Evolutionary conservation across 192 early-diverging fungal species (phyloP), one percentile per base, ranked within the genome.

Genomic region (Geranomyces variabilis): DNA sequence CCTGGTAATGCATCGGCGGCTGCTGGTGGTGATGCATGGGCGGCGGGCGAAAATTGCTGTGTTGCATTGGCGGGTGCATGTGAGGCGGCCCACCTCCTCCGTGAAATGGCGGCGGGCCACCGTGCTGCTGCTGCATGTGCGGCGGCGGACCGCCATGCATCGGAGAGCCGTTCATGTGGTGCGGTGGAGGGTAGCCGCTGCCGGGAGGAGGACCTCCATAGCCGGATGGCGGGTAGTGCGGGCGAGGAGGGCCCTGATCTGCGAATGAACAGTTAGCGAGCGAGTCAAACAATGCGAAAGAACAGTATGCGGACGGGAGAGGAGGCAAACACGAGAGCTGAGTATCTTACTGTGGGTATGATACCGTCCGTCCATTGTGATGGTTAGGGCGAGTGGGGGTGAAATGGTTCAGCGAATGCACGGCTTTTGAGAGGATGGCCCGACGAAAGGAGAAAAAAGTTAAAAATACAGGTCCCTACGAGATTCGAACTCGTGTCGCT

Each of bases 181-280:
- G 51, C 51, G 19, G 51, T 53, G 51, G 51, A 53, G 51, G 51
- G 7, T 26, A n/a, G 24, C 51, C 51, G 17, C 33, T 9, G 0
- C 48, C 48, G 9, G 13, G 28, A 0, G 66, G 49, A 53, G 66
- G 48, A 13, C 29, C 21, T 31, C 66, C 48, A 68, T 55, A 68
- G 21, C 21, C 66, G 17, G 21, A 19, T 21, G 66, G 66, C 29
- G 66, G 66, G n/a, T 29, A 19, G 22, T 60, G 58, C 17, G 22
- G 58, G 28, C 22, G 58, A 31, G 12, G 55, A 22, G 28, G 51
- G 4, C 51, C 51, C 19, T 53, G 36, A 41, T 41, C 36, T 41
- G 36, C 36, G 5, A 41, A 41, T 41, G 36, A 41, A 10, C 36
- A 41, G 36, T 41, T 41, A 41, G 36, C 36, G n/a, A n/a, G n/a